Percentiles rank a stretch among this genome's conserved stretches.
Evolutionary conservation across 2,329 filamentous ascomycete species (phyloP).

Genomic region (Colletotrichum noveboracense): DNA sequence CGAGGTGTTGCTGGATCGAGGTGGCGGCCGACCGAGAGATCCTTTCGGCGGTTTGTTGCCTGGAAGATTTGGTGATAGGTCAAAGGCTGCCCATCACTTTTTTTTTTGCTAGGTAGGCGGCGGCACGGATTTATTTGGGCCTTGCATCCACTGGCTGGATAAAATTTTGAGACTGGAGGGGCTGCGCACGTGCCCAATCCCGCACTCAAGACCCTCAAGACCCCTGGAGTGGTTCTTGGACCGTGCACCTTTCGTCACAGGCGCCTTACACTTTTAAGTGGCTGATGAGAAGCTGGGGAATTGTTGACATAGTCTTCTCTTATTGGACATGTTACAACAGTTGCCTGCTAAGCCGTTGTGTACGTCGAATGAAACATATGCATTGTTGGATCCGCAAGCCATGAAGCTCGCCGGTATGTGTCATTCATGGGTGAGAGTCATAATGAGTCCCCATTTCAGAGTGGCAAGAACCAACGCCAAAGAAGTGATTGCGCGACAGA

Average conservation of each 20-base stretch:
- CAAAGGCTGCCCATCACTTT: background rate
- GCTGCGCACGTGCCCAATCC: constrained; percentile 13
- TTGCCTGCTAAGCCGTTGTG: background rate
- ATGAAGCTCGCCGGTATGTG: background rate
- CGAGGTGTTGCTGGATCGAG: background rate
- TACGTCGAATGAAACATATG: background rate
- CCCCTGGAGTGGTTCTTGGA: constrained; percentile 4
- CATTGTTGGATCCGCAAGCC: background rate
- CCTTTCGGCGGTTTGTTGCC: constrained; percentile 10
- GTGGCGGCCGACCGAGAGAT: background rate
- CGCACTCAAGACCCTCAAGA: background rate
- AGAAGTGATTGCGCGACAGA: background rate
- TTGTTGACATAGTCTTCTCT: background rate
- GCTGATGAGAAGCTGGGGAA: background rate
- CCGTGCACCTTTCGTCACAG: background rate
- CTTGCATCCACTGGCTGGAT: background rate
- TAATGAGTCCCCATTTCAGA: background rate
- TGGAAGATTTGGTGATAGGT: background rate
- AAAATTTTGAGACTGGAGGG: constrained; percentile 21
- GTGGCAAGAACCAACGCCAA: background rate
- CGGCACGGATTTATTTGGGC: background rate
- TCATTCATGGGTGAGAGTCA: background rate
- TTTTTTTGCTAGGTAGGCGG: background rate
- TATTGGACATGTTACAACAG: background rate
- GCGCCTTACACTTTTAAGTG: background rate